phyloP scores from a whole-genome alignment of 1,139 yeast genomes.

The Torulaspora globosa region DNA sequence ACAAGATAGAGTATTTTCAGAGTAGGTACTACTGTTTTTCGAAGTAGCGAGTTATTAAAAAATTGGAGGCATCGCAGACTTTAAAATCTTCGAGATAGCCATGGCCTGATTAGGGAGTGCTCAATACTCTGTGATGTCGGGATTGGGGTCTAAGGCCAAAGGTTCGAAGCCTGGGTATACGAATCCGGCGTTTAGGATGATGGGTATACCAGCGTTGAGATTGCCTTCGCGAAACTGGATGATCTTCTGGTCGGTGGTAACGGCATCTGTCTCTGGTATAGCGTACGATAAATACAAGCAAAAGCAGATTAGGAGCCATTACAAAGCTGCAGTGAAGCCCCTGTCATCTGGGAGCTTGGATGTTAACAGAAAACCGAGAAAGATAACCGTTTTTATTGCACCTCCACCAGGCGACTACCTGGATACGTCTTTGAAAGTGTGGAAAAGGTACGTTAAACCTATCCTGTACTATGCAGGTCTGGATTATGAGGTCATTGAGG shows the following conservation, averaged over 20 bases:
- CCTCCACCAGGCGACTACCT: constrained; percentile 96
- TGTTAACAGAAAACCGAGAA: constrained; percentile 57
- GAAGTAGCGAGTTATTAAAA: constrained; percentile 1
- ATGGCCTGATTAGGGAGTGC: neutral
- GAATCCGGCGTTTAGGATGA: constrained; percentile 81
- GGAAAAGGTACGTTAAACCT: constrained; percentile 82
- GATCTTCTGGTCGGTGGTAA: constrained; percentile 76
- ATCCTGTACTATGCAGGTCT: constrained; percentile 79
- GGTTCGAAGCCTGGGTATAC: constrained; percentile 48
- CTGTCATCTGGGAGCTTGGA: constrained; percentile 49
- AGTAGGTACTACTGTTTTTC: neutral
- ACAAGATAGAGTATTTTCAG: neutral
- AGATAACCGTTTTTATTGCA: constrained; percentile 76
- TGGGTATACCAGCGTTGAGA: constrained; percentile 77
- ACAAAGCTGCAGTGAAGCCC: constrained; percentile 58
- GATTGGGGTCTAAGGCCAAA: constrained; percentile 8
- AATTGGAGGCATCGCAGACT: constrained; percentile 1
- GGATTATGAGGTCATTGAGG: constrained; percentile 74
- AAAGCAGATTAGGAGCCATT: constrained; percentile 56
- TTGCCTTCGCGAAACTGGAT: constrained; percentile 92
- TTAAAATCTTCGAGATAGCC: neutral
- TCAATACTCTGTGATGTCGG: constrained; percentile 1
- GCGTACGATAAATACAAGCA: constrained; percentile 78
- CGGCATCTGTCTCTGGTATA: constrained; percentile 64
- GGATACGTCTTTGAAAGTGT: constrained; percentile 67